Evolutionary conservation across 352 stramenopile species (phyloP).

Genomic region (Phytophthora nicotianae): DNA sequence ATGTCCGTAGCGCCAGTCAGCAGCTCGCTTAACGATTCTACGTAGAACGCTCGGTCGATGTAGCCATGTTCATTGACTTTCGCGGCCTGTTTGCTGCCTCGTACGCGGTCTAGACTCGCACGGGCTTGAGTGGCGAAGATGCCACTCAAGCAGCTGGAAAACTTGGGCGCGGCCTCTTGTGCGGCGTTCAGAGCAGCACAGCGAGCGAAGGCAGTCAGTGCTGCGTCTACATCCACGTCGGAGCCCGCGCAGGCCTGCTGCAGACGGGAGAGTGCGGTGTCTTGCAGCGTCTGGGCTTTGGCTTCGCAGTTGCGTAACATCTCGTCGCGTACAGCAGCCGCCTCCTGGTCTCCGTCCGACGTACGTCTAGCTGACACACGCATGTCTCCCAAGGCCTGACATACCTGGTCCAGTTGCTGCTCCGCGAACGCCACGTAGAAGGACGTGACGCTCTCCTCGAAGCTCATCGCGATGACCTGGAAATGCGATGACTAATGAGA

Average conservation of each 20-base stretch:
- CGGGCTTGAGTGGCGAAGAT: conserved; percentile 65
- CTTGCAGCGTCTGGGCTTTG: conserved; percentile 60
- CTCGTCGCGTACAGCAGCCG: conserved; percentile 61
- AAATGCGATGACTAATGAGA: background rate
- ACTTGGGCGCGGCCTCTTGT: conserved; percentile 30
- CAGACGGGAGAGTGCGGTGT: conserved; percentile 48
- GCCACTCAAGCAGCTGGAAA: conserved; percentile 49
- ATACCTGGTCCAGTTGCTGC: conserved; percentile 69
- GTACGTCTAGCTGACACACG: conserved; percentile 27
- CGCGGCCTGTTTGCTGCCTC: conserved; percentile 52
- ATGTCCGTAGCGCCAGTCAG: conserved; percentile 75
- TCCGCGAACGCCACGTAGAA: conserved; percentile 87
- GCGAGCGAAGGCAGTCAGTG: conserved; percentile 55
- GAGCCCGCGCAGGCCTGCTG: conserved; percentile 40
- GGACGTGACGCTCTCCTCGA: conserved; percentile 78
- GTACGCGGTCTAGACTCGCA: conserved; percentile 59
- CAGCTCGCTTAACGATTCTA: conserved; percentile 73
- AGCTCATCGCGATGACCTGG: conserved; percentile 50
- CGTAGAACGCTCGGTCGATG: conserved; percentile 85
- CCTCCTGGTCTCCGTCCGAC: conserved; percentile 23
- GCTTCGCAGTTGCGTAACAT: conserved; percentile 76
- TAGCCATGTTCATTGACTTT: conserved; percentile 82
- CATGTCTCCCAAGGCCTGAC: conserved; percentile 67
- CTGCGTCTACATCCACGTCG: conserved; percentile 56
- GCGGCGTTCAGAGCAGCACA: conserved; percentile 52